A percentile compares a stretch with the other conserved stretches of the same genome.
These are phyloP conservation scores for Leishmania amazonensis DNA, from an alignment of 208 protist species.

Conservation along the genomic window DNA sequence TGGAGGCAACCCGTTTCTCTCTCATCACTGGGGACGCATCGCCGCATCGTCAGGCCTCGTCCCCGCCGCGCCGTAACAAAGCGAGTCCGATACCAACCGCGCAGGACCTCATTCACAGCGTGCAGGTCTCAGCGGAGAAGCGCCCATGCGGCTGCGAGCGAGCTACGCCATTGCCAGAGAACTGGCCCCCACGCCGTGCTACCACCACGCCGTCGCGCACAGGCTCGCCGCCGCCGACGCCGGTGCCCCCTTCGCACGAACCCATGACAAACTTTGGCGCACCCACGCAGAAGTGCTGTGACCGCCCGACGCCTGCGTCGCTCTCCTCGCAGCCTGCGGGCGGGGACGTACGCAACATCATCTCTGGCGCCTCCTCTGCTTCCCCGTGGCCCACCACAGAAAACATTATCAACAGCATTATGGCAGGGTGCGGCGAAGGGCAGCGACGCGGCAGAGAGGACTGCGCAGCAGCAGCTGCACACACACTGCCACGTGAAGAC, in stretches of 20 bases:
- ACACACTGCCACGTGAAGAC: not conserved
- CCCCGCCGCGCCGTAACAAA: constrained; percentile 14
- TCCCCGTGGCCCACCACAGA: constrained; percentile 51
- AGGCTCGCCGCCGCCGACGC: constrained; percentile 13
- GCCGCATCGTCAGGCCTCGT: not conserved
- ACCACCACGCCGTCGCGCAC: constrained; percentile 8
- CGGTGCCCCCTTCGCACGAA: constrained; percentile 1
- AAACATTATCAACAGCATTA: constrained; percentile 44
- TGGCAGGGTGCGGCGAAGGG: constrained; percentile 18
- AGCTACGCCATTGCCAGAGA: constrained; percentile 17
- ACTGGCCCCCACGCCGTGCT: not conserved
- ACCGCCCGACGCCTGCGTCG: constrained; percentile 33
- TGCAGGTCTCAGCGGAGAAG: constrained; percentile 38
- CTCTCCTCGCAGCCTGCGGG: constrained; percentile 30
- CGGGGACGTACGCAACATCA: constrained; percentile 16
- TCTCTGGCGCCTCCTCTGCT: constrained; percentile 10
- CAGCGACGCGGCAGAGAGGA: constrained; percentile 24
- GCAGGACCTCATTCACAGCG: constrained; percentile 37
- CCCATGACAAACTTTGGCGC: constrained; percentile 29
- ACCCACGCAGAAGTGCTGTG: constrained; percentile 20
- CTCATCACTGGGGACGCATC: not conserved
- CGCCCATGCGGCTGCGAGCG: constrained; percentile 35
- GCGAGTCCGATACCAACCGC: constrained; percentile 26
- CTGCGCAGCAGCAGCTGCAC: not conserved
- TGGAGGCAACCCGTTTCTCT: not conserved